Percentiles rank a stretch among this genome's conserved stretches.
Conservation (phyloP, 2,329 filamentous ascomycete species). For the Aureobasidium sp. region DNA sequence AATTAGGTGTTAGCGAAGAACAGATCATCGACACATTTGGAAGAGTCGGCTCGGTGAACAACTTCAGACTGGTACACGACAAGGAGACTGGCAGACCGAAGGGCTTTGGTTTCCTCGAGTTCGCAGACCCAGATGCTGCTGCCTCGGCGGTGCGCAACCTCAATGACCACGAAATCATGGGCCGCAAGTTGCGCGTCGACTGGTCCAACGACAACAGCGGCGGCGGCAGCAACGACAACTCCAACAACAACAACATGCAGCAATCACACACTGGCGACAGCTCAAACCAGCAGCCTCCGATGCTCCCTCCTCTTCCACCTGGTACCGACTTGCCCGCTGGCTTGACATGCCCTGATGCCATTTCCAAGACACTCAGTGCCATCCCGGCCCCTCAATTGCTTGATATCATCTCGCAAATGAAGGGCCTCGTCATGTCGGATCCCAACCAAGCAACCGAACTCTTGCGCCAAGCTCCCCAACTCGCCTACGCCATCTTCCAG, state of each 20-base stretch:
- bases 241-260: constrained; percentile 17
- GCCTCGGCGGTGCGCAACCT: constrained; percentile 91
- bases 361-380: constrained; percentile 82
- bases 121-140: constrained; percentile 84
- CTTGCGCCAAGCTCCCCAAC: constrained; percentile 80
- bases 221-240: constrained; percentile 27
- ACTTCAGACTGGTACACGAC: constrained; percentile 91
- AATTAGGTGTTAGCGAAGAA: constrained; percentile 81
- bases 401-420: constrained; percentile 92
- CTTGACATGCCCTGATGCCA: constrained; percentile 79
- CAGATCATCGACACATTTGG: constrained; percentile 92
- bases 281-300: constrained; percentile 41
- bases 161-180: constrained; percentile 93
- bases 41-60: constrained; percentile 80
- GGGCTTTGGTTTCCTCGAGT: constrained; percentile 95
- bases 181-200: constrained; percentile 86
- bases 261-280: constrained; percentile 30
- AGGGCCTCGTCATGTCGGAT: constrained; percentile 74
- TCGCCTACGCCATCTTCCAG: constrained; percentile 93
- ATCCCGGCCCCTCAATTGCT: constrained; percentile 83
- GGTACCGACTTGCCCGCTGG: constrained; percentile 79
- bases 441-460: constrained; percentile 79
- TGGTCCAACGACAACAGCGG: constrained; percentile 89
- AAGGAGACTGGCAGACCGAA: constrained; percentile 91
- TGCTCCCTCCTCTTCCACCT: constrained; percentile 72